Evolutionary conservation across 1,284 basidiomycete genomes (phyloP), one percentile per base, ranked within the genome.

Genomic region (Sporisorium scitamineum): DNA sequence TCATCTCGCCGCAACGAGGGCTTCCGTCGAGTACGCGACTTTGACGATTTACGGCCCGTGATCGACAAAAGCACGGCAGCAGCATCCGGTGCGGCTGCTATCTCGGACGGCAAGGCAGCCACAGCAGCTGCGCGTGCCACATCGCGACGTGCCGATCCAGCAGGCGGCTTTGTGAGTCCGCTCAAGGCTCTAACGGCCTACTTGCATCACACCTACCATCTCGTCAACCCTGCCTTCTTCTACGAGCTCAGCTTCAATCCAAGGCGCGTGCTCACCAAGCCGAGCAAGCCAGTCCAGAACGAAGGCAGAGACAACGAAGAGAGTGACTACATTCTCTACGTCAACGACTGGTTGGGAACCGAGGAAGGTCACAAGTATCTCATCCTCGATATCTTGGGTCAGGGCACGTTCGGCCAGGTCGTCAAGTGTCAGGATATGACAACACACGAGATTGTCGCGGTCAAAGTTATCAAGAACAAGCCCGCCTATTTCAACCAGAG

Each of bases 391-490:
- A 94, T 99, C 61, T 90, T 99, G 34, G 96, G 96, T 16, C 96
- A 99, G 86, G 96, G 96, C 37, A 99, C 96, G 3, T 99, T 99
- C 81, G 96, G 97, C 2, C 96, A 99, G 86, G 96, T 99, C 29
- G 97, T 99, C 85, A 99, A 99, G 86, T 99, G 97, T 85, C 97
- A 98, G 86, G 97, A 99, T 85, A 96, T 98, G 92, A 94, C 95
- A 87, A 98, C 94, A 41, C 95, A 98, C 86, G 95, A 97, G 86
- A 94, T 99, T 57, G 94, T 97, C 47, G 97, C 97, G 16, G 96
- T 99, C 72, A 99, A 99, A 87, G 97, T 99, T 18, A 95, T 99
- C 83, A 99, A 99, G 89, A 99, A 99, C 87, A 99, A 99, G 87
- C 96, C 96, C 2, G 96, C 96, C 0, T 99, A 99, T 87, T 95